Evolutionary conservation across 345 rosid species (phyloP), one percentile per base, ranked within the genome.

Genomic region (Ceriops tagal): DNA sequence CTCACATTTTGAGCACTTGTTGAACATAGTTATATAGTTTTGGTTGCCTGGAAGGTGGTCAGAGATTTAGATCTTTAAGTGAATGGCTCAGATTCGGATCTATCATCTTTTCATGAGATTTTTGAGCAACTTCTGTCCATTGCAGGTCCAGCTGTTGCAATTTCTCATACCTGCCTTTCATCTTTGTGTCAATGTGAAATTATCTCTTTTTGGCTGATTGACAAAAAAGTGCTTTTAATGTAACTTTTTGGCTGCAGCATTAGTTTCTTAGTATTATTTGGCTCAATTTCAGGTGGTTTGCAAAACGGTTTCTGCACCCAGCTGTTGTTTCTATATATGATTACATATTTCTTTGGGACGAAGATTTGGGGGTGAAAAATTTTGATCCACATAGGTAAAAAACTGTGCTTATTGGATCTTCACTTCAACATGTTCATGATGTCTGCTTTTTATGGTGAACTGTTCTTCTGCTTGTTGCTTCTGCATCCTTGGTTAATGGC

Each of bases 271-370:
- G 7, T 6, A 16, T 21, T 30, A 52, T 13, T 26, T 19, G 43
- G 71, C 49, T 39, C 62, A 46, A 52, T 71, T 70, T 77, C 81
- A 95, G 99, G 99, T 95, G 99, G 99, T 95, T 90, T 57, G 99
- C 98, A 3, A 92, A 95, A 74, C 93, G 99, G 13, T 95, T 95
- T 77, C 86, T 95, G 49, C 99, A 95, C 82, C 99, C 99, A 24
- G 93, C 86, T 65, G 74, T 95, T 3, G 98, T 92, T 52, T 82
- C 92, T 32, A 63, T 65, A 57, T 95, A 95, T 61, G 97, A 95
- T 83, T 95, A 92, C 73, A 73, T 95, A 77, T 95, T 95, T 75
- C 93, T 95, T 28, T 92, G 98, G 97, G 99, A 95, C 37, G 98
- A 95, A 86, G 99, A 95, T 84, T 83, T 95, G 67, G 99, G 98